Percentiles rank a stretch among this genome's conserved stretches.
Conservation (phyloP, 208 protist species). For the Leishmania gerbilli region DNA sequence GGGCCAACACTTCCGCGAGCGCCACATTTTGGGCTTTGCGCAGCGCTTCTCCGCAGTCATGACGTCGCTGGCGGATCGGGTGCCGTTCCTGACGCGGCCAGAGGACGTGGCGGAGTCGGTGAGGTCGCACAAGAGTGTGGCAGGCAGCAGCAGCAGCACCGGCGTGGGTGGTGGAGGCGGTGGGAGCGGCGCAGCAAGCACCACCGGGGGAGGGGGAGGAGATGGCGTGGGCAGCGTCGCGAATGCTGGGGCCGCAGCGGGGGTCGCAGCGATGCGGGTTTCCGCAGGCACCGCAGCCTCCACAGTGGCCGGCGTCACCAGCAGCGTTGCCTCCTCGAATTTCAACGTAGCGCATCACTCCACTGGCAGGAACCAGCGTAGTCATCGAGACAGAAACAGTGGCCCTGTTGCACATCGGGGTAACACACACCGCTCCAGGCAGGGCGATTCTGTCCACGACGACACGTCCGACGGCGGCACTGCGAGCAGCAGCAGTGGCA, state of each 20-base stretch:
- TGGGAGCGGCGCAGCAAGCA: not conserved
- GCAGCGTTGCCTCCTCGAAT: not conserved
- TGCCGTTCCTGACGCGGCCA: constrained; percentile 16
- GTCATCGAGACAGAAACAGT: not conserved
- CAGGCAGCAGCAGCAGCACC: constrained; percentile 1
- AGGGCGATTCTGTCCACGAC: not conserved
- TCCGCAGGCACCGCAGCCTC: not conserved
- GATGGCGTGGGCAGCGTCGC: constrained; percentile 1
- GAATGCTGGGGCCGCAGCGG: not conserved
- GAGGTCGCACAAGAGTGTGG: not conserved
- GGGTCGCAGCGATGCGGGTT: not conserved
- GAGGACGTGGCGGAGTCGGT: constrained; percentile 3
- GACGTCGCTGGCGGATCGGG: constrained; percentile 44
- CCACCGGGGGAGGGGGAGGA: not conserved
- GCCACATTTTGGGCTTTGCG: constrained; percentile 65
- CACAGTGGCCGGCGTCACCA: not conserved
- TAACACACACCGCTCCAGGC: constrained; percentile 3
- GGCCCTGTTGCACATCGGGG: constrained; percentile 1
- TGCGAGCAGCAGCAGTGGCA: constrained; percentile 4
- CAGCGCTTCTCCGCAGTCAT: constrained; percentile 66
- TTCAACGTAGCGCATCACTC: not conserved
- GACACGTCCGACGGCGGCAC: constrained; percentile 9
- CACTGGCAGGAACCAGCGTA: not conserved
- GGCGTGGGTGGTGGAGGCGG: constrained; percentile 8
- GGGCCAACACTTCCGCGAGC: constrained; percentile 68